These are phyloP conservation scores for Cyberlindnera veronae DNA, from an alignment of 805 yeast species.

Conservation along the genomic window DNA sequence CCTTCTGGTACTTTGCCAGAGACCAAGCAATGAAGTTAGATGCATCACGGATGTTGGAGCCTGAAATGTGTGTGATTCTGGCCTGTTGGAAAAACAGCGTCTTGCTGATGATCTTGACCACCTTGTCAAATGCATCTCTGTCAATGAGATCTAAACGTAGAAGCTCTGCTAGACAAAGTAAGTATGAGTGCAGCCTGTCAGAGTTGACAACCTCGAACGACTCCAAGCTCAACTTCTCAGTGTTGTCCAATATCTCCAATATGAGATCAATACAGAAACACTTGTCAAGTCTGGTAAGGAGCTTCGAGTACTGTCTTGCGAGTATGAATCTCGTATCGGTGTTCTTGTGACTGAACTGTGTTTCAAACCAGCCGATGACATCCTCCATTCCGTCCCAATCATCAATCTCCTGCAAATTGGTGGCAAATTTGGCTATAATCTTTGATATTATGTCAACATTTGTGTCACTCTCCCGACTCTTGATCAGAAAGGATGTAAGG, in stretches of 20 bases:
- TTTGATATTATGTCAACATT: constrained; percentile 22
- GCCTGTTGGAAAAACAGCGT: constrained; percentile 58
- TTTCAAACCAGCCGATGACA: constrained; percentile 46
- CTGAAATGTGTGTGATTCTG: constrained; percentile 48
- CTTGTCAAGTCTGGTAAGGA: constrained; percentile 34
- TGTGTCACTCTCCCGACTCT: background rate
- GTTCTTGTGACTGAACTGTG: constrained; percentile 43
- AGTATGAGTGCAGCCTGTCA: constrained; percentile 31
- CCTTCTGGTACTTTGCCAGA: constrained; percentile 42
- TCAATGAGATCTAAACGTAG: constrained; percentile 18
- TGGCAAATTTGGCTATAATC: constrained; percentile 23
- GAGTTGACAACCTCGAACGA: constrained; percentile 31
- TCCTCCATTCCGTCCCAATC: constrained; percentile 36
- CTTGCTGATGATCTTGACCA: constrained; percentile 35
- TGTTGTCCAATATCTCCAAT: constrained; percentile 22
- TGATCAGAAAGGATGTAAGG: background rate
- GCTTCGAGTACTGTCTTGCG: constrained; percentile 61
- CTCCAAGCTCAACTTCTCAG: constrained; percentile 28
- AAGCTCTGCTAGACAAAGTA: constrained; percentile 35
- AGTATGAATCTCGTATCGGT: constrained; percentile 58
- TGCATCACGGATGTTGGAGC: constrained; percentile 76
- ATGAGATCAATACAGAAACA: constrained; percentile 43
- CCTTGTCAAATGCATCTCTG: constrained; percentile 9
- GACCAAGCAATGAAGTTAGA: constrained; percentile 88
- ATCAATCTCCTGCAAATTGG: constrained; percentile 15